A percentile compares a stretch with the other conserved stretches of the same genome.
phyloP scores from a whole-genome alignment of 306 rosid species.

The Amphicarpaea edgeworthii region DNA sequence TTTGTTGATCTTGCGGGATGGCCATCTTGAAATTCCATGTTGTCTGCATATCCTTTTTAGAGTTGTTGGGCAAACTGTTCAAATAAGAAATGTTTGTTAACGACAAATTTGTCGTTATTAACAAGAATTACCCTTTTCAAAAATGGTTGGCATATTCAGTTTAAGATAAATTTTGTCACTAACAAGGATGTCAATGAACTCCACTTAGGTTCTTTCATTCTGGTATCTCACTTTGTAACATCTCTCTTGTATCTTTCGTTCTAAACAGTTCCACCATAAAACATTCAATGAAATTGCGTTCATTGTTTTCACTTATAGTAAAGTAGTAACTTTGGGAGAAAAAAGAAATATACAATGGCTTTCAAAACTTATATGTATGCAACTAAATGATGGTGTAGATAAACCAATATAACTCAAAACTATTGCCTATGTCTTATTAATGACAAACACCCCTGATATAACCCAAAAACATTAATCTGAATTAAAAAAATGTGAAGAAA shows the following conservation, averaged over 20 bases:
- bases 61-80: conserved; percentile 94
- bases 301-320: conserved; percentile 25
- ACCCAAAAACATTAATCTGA: conserved; percentile 33
- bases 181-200: conserved; percentile 17
- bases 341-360: background rate
- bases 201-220: conserved; percentile 22
- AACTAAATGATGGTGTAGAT: conserved; percentile 8
- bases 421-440: conserved; percentile 11
- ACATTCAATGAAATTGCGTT: background rate
- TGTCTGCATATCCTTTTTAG: conserved; percentile 98
- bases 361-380: conserved; percentile 6
- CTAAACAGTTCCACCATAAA: conserved; percentile 21
- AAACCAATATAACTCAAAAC: background rate
- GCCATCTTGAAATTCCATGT: conserved; percentile 98
- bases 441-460: conserved; percentile 28
- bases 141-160: conserved; percentile 18
- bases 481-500: conserved; percentile 29
- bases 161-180: conserved; percentile 1
- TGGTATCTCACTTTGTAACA: conserved; percentile 12
- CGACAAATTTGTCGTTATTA: background rate
- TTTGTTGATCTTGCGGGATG: conserved; percentile 96
- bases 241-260: background rate
- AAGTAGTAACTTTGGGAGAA: background rate
- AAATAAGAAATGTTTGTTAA: conserved; percentile 36
- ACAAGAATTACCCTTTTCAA: conserved; percentile 27